Evolutionary conservation across 805 yeast genomes (phyloP).

Genomic region (Myxozyma sirexii): DNA sequence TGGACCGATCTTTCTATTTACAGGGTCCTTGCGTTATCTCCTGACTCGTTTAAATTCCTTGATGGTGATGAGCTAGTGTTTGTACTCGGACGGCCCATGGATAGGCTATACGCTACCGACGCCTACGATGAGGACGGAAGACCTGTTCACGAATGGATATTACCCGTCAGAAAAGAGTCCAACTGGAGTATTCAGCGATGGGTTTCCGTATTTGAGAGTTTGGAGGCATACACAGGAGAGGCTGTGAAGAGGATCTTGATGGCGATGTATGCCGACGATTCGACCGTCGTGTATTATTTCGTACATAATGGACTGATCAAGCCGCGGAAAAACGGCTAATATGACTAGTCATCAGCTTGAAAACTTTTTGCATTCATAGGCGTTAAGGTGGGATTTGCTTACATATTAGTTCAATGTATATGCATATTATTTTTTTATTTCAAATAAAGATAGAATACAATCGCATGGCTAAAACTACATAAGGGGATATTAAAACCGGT

Average conservation of each 20-base stretch:
- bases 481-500: no score
- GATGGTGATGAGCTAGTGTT: constrained; percentile 13
- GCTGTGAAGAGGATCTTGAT: constrained; percentile 41
- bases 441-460: background rate
- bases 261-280: constrained; percentile 49
- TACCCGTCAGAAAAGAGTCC: constrained; percentile 38
- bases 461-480: background rate
- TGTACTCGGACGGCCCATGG: constrained; percentile 43
- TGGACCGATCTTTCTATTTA: constrained; percentile 41
- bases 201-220: constrained; percentile 41
- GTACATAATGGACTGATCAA: constrained; percentile 45
- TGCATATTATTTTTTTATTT: background rate
- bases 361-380: background rate
- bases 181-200: constrained; percentile 43
- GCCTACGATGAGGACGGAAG: background rate
- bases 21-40: constrained; percentile 18
- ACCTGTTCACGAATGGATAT: constrained; percentile 36
- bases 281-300: constrained; percentile 49
- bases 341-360: no score
- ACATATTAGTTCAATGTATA: background rate
- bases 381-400: background rate
- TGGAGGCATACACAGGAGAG: constrained; percentile 23
- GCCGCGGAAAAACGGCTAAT: constrained; percentile 44
- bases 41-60: constrained; percentile 4
- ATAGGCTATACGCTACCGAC: constrained; percentile 44